Conservation (phyloP, 1,139 yeast species). For the Arxiozyma heterogenica region DNA sequence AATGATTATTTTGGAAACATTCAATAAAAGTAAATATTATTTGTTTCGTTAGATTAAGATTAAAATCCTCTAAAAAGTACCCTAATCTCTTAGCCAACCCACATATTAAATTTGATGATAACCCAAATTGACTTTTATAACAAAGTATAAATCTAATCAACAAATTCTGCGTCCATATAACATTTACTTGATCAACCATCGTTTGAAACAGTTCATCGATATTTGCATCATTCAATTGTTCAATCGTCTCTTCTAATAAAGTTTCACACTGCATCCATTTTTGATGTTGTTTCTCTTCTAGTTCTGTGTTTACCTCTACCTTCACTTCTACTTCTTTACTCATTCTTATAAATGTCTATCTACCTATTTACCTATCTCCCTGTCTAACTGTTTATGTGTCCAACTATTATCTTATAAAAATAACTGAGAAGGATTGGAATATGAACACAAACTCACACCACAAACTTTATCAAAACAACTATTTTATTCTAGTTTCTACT, state of each 20-base stretch:
- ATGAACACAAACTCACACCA: not conserved
- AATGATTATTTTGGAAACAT: slow-evolving; percentile 44
- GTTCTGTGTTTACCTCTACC: not conserved
- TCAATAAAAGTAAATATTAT: slow-evolving; percentile 52
- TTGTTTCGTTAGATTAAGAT: slow-evolving; percentile 48
- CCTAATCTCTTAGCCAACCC: slow-evolving; percentile 43
- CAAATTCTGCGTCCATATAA: slow-evolving; percentile 11
- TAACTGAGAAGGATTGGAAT: not conserved
- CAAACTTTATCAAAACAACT: too few species aligned
- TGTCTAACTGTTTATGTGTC: not conserved
- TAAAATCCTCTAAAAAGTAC: slow-evolving; percentile 61
- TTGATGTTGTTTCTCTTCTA: slow-evolving; percentile 7
- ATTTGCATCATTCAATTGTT: slow-evolving; percentile 6
- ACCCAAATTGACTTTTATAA: not conserved
- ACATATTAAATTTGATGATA: slow-evolving; percentile 14
- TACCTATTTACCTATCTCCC: not conserved
- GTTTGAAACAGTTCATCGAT: slow-evolving; percentile 8
- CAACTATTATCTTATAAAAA: too few species aligned
- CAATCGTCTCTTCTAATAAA: slow-evolving; percentile 9
- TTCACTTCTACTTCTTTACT: not conserved
- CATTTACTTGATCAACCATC: slow-evolving; percentile 13
- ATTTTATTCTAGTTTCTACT: too few species aligned
- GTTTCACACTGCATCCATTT: slow-evolving; percentile 14
- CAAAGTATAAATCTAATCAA: slow-evolving; percentile 8
- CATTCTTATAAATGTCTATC: not conserved